A percentile compares a stretch with the other conserved stretches of the same genome.
Evolutionary conservation across 306 rosid species (phyloP).

Genomic region (Trichosanthes cucumerina): DNA sequence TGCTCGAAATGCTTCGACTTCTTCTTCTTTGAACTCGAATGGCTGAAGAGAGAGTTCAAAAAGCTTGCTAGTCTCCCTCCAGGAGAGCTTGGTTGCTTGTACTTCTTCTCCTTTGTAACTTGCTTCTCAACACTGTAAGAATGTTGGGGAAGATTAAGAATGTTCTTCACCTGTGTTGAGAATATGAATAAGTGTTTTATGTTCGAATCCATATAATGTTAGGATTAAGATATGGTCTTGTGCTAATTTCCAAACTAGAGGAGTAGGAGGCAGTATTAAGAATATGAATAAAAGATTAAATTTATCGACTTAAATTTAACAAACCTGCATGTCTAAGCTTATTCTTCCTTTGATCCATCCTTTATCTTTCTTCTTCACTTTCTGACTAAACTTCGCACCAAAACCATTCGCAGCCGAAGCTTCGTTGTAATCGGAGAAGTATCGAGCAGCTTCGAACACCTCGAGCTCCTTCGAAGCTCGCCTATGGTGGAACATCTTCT

Average conservation of each 20-base stretch:
- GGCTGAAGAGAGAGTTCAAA: slow-evolving; percentile 85
- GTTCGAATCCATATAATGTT: not conserved
- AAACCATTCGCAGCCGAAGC: not conserved
- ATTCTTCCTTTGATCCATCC: slow-evolving; percentile 53
- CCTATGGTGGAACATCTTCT: slow-evolving; percentile 61
- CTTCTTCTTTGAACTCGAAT: slow-evolving; percentile 82
- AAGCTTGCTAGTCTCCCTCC: slow-evolving; percentile 90
- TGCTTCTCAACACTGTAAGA: slow-evolving; percentile 12
- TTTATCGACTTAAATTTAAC: too few species aligned
- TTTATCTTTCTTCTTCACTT: slow-evolving; percentile 44
- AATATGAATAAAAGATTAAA: too few species aligned
- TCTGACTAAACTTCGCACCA: slow-evolving; percentile 28
- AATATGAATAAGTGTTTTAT: not conserved
- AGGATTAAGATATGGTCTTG: not conserved
- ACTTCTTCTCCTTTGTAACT: slow-evolving; percentile 46
- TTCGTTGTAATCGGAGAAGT: slow-evolving; percentile 84
- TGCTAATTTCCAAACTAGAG: too few species aligned
- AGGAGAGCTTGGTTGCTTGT: slow-evolving; percentile 90
- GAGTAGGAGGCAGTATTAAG: too few species aligned
- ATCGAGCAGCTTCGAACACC: slow-evolving; percentile 81
- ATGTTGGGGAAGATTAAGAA: slow-evolving; percentile 36
- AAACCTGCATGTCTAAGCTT: slow-evolving; percentile 74
- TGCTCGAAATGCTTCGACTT: slow-evolving; percentile 58
- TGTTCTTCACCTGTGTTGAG: slow-evolving; percentile 30
- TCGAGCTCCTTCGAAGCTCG: slow-evolving; percentile 75